Percentiles rank a stretch among this genome's conserved stretches.
These are phyloP conservation scores for Vigna reflexopilosa DNA, from an alignment of 306 rosid genomes.

Conservation along the genomic window DNA sequence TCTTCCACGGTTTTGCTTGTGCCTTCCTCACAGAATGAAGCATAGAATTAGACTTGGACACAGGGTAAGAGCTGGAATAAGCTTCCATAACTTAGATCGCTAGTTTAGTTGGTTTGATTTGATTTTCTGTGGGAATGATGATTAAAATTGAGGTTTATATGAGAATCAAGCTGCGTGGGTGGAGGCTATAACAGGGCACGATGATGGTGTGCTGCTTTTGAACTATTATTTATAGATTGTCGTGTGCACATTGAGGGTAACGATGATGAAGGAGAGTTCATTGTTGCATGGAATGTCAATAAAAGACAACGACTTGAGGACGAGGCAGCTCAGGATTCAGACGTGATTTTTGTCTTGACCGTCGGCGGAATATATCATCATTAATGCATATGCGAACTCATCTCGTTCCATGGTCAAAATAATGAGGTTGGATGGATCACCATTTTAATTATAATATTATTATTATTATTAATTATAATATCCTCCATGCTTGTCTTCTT, in stretches of 20 bases:
- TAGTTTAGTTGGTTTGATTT: background rate
- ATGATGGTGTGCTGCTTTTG: background rate
- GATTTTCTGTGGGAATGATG: background rate
- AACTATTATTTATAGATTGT: slow-evolving; percentile 51
- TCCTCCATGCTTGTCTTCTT: background rate
- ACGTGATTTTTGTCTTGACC: slow-evolving; percentile 53
- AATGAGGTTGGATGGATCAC: background rate
- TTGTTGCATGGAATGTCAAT: slow-evolving; percentile 35
- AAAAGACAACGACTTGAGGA: slow-evolving; percentile 44
- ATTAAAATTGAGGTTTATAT: background rate
- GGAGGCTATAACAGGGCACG: background rate
- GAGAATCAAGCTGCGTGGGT: no score
- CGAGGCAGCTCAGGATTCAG: slow-evolving; percentile 42
- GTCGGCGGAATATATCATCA: slow-evolving; percentile 55
- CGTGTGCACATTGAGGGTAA: background rate
- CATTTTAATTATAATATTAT: background rate
- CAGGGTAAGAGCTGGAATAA: slow-evolving; percentile 45
- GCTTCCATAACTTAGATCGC: slow-evolving; percentile 50
- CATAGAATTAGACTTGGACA: slow-evolving; percentile 40
- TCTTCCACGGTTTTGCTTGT: slow-evolving; percentile 64
- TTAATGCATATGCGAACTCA: background rate
- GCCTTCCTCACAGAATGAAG: slow-evolving; percentile 63
- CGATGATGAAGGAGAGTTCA: background rate
- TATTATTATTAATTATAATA: background rate
- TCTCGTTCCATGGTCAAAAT: slow-evolving; percentile 47